Evolutionary conservation across 2,329 filamentous ascomycete genomes (phyloP).

Genomic region (Pezicula radicicola): DNA sequence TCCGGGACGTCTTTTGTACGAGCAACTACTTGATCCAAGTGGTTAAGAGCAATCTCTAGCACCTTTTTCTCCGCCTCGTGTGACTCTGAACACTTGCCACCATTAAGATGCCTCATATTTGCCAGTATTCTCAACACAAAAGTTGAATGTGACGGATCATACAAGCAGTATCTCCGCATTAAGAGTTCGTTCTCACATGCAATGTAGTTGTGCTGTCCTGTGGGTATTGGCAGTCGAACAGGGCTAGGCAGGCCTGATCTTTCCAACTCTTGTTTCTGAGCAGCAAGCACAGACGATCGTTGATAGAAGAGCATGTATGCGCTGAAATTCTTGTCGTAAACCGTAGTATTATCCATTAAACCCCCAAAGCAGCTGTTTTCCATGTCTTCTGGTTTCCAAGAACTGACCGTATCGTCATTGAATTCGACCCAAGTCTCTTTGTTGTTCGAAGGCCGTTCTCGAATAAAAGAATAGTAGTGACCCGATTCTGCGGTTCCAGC

Average conservation of each 20-base stretch:
- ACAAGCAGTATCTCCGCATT: conserved; percentile 75
- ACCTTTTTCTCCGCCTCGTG: conserved; percentile 46
- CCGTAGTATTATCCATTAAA: conserved; percentile 48
- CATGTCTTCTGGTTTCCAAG: conserved; percentile 73
- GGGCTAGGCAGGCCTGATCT: conserved; percentile 33
- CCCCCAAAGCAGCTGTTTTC: conserved; percentile 80
- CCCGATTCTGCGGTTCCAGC: conserved; percentile 90
- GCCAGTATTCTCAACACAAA: conserved; percentile 65
- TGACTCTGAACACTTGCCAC: conserved; percentile 45
- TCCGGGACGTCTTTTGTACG: conserved; percentile 67
- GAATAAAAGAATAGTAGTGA: conserved; percentile 96
- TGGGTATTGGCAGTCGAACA: conserved; percentile 42
- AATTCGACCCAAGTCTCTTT: conserved; percentile 77
- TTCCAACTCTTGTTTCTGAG: conserved; percentile 46
- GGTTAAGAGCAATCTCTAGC: conserved; percentile 55
- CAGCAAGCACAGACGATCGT: conserved; percentile 63
- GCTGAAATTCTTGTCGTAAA: conserved; percentile 72
- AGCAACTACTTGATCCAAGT: conserved; percentile 73
- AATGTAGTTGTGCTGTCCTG: conserved; percentile 55
- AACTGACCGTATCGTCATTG: conserved; percentile 80
- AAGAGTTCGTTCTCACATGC: conserved; percentile 69
- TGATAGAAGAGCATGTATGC: conserved; percentile 99
- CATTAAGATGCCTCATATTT: conserved; percentile 48
- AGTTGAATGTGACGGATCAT: conserved; percentile 66
- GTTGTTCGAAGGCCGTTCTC: conserved; percentile 64